Conservation (phyloP, 202 grass and related monocot genomes). For the Hordeum pubiflorum region DNA sequence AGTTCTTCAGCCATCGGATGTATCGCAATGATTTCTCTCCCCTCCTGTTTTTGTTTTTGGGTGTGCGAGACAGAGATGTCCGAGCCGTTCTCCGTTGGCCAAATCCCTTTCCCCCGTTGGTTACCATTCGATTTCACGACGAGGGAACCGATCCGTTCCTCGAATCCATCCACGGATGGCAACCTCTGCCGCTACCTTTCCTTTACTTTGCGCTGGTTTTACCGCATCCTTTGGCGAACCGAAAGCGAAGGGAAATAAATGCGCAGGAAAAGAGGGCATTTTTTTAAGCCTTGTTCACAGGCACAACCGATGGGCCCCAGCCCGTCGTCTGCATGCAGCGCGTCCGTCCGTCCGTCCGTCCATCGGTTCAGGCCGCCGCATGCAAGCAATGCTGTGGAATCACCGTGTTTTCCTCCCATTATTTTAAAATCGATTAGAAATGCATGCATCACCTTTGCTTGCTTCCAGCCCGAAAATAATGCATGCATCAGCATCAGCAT, state of each 20-base stretch:
- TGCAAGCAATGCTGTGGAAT: slow-evolving; percentile 39
- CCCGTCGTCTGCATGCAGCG: slow-evolving; percentile 25
- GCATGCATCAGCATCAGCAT: neutral
- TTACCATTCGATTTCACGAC: neutral
- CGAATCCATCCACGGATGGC: slow-evolving; percentile 27
- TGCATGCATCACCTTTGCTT: slow-evolving; percentile 36
- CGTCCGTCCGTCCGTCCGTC: neutral
- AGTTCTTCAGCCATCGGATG: neutral
- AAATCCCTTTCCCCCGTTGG: neutral
- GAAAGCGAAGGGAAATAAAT: slow-evolving; percentile 43
- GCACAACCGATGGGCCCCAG: slow-evolving; percentile 26
- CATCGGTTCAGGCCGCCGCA: slow-evolving; percentile 32
- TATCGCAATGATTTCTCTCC: neutral
- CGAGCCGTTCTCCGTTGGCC: neutral
- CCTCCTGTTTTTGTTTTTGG: neutral
- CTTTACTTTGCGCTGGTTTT: slow-evolving; percentile 28
- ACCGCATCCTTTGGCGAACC: slow-evolving; percentile 34
- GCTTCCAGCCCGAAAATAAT: neutral
- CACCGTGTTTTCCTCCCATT: slow-evolving; percentile 19
- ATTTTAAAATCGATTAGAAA: neutral
- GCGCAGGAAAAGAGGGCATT: slow-evolving; percentile 20
- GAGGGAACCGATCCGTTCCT: slow-evolving; percentile 19
- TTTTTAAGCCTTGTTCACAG: neutral
- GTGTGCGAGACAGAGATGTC: neutral
- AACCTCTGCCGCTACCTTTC: neutral